These are phyloP conservation scores for Endoconidiophora polonica DNA, from an alignment of 2,329 filamentous ascomycete genomes.

Conservation along the genomic window DNA sequence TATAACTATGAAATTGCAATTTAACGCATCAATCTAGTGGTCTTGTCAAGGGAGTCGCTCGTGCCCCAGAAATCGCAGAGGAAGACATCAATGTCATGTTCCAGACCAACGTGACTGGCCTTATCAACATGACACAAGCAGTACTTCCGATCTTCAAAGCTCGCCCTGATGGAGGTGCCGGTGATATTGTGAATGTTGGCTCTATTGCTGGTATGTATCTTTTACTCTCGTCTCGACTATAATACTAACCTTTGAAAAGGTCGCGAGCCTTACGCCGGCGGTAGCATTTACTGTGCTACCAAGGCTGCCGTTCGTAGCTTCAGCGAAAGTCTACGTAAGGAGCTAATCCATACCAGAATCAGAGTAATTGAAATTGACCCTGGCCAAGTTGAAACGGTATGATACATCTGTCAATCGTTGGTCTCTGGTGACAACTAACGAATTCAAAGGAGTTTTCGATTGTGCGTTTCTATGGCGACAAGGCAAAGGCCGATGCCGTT, in stretches of 20 bases:
- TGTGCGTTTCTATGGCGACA: conserved; percentile 77
- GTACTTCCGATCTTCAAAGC: conserved; percentile 68
- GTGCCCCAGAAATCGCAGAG: conserved; percentile 65
- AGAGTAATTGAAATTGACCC: conserved; percentile 80
- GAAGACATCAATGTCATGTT: conserved; percentile 82
- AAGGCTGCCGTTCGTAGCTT: conserved; percentile 80
- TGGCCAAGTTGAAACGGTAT: conserved; percentile 75
- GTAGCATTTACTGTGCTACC: conserved; percentile 82
- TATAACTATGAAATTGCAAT: conserved; percentile 2
- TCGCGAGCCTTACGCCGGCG: conserved; percentile 68
- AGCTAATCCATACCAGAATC: conserved; percentile 66
- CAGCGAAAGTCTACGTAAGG: conserved; percentile 65
- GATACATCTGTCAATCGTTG: conserved; percentile 14
- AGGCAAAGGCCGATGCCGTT: conserved; percentile 74
- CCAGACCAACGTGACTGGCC: conserved; percentile 77
- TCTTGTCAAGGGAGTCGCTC: conserved; percentile 73
- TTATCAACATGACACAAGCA: conserved; percentile 94
- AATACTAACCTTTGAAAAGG: conserved; percentile 21
- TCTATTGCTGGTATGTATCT: conserved; percentile 53
- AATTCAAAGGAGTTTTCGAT: conserved; percentile 59
- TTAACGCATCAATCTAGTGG: conserved; percentile 36
- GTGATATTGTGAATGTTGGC: conserved; percentile 91
- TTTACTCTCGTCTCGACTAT: not conserved
- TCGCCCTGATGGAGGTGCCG: conserved; percentile 56
- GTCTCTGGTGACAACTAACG: not conserved